phyloP scores from a whole-genome alignment of 441 rosid genomes.

The Rhodomyrtus psidioides region DNA sequence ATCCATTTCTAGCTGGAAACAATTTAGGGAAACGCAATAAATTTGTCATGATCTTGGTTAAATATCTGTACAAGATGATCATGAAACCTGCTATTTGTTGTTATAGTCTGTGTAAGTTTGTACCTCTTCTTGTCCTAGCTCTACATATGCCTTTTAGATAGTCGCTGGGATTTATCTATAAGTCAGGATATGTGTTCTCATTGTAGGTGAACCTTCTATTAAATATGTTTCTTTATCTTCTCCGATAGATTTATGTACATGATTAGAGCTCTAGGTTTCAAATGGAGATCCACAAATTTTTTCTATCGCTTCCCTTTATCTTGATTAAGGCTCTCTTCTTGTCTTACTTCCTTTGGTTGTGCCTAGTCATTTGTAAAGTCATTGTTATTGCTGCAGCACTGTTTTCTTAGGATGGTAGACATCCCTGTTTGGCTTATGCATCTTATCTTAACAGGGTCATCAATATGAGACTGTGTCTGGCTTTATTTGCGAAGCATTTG shows the following conservation, averaged over 20 bases:
- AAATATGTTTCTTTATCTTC: neutral
- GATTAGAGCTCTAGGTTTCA: neutral
- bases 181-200: neutral
- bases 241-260: neutral
- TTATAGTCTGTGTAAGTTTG: neutral
- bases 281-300: neutral
- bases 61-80: neutral
- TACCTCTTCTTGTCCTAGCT: neutral
- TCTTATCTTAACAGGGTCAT: constrained; percentile 51
- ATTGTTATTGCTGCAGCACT: neutral
- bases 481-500: constrained; percentile 93
- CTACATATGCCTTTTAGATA: neutral
- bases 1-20: neutral
- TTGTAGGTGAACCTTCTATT: neutral
- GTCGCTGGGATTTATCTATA: neutral
- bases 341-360: neutral
- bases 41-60: neutral
- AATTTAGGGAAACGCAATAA: neutral
- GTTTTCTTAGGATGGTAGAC: neutral
- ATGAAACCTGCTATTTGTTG: neutral
- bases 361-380: neutral
- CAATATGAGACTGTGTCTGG: constrained; percentile 99
- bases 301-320: neutral
- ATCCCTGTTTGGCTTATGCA: neutral
- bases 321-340: neutral